phyloP scores from a whole-genome alignment of 176 grass and related monocot species.

The Cenchrus fungigraminus region DNA sequence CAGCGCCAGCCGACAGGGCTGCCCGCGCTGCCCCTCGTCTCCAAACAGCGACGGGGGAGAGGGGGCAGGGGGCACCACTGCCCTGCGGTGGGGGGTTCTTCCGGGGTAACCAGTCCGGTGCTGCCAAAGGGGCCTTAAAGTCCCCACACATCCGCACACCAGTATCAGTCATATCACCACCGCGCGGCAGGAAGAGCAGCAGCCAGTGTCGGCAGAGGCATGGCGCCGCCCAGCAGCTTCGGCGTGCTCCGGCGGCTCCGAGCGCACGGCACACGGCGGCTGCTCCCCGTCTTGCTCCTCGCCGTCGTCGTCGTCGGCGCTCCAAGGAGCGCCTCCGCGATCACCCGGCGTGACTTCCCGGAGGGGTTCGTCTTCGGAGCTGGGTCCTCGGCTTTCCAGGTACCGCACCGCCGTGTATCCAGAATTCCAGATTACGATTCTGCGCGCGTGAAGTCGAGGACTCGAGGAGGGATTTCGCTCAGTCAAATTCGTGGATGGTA shows the following conservation, averaged over 20 bases:
- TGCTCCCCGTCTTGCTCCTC: neutral
- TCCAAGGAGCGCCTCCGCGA: neutral
- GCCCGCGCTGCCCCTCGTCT: too few relatives aligned
- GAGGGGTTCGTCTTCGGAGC: slow-evolving; percentile 54
- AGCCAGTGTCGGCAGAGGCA: neutral
- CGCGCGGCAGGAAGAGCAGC: neutral
- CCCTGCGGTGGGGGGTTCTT: too few relatives aligned
- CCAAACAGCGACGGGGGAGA: too few relatives aligned
- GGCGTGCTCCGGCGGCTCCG: neutral
- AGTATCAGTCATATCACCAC: neutral
- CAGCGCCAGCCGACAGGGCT: too few relatives aligned
- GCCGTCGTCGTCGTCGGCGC: neutral
- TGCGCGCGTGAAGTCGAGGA: neutral
- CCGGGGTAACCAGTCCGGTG: too few relatives aligned
- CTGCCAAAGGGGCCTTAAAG: too few relatives aligned
- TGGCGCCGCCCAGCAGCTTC: neutral
- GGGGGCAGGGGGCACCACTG: too few relatives aligned
- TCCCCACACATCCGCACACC: neutral
- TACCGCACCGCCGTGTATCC: neutral
- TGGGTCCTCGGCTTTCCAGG: slow-evolving; percentile 52
- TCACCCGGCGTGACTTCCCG: slow-evolving; percentile 51
- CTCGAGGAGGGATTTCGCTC: neutral
- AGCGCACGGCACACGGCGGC: neutral
- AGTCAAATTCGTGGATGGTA: neutral
- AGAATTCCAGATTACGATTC: neutral